phyloP scores from a whole-genome alignment of 176 grass and related monocot species.

The Elymus sibiricus region DNA sequence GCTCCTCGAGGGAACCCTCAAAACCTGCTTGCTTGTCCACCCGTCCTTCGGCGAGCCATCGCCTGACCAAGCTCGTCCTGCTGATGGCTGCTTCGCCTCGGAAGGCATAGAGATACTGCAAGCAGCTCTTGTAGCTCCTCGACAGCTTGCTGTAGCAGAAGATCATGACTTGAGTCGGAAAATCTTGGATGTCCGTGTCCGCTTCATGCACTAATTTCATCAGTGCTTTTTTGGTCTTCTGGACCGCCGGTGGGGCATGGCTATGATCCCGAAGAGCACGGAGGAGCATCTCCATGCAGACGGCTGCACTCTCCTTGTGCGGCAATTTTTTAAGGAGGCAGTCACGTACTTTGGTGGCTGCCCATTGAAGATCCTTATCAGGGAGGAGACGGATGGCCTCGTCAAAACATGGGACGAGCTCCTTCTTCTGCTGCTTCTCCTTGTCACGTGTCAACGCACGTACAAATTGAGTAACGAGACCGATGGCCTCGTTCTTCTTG shows the following conservation, averaged over 20 bases:
- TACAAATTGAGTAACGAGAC: neutral
- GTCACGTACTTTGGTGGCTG: neutral
- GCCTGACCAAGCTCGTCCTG: constrained; percentile 16
- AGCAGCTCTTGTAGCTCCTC: neutral
- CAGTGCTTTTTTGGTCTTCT: neutral
- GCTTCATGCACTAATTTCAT: neutral
- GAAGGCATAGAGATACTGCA: constrained; percentile 11
- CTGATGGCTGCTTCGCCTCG: neutral
- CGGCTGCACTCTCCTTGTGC: no score
- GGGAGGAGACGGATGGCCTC: no score
- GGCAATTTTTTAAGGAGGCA: neutral
- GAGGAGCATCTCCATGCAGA: neutral
- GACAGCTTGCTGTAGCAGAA: constrained; percentile 7
- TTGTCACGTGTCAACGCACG: neutral
- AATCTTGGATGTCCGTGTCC: neutral
- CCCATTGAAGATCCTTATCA: neutral
- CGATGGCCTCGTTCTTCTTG: neutral
- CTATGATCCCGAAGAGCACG: neutral
- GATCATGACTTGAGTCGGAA: neutral
- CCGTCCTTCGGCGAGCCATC: neutral
- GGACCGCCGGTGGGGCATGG: neutral
- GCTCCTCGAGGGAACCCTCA: neutral
- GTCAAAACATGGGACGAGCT: no score
- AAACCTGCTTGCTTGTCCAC: neutral
- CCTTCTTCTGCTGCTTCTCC: neutral